Evolutionary conservation across 352 stramenopile genomes (phyloP).

Genomic region (Phytophthora sp.): DNA sequence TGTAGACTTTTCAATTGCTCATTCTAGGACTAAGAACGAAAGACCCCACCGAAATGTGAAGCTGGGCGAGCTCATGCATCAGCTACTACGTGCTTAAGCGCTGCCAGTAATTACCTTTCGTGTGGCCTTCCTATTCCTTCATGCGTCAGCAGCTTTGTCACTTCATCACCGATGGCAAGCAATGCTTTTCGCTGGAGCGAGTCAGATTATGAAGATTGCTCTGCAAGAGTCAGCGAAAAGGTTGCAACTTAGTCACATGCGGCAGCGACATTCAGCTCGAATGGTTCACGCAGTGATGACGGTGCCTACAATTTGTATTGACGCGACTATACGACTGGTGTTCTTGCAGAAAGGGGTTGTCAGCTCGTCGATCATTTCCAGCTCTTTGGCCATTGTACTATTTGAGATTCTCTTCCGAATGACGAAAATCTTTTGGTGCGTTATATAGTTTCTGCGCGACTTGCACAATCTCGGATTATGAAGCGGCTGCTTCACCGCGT

Average conservation of each 20-base stretch:
- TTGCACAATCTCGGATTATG: conserved; percentile 33
- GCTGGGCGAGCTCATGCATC: conserved; percentile 3
- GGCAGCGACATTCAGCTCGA: conserved; percentile 23
- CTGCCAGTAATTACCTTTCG: conserved; percentile 15
- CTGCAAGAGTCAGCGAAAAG: conserved; percentile 38
- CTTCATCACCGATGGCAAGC: conserved; percentile 31
- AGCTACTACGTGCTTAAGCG: conserved; percentile 9
- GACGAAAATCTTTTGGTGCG: conserved; percentile 40
- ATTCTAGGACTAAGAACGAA: not conserved
- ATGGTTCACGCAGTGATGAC: conserved; percentile 36
- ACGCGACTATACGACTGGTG: conserved; percentile 42
- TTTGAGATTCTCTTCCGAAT: conserved; percentile 43
- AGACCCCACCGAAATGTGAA: not conserved
- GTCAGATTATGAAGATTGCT: conserved; percentile 35
- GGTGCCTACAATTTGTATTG: conserved; percentile 36
- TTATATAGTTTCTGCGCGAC: conserved; percentile 20
- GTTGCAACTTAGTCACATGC: conserved; percentile 17
- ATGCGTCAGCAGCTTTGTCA: conserved; percentile 18
- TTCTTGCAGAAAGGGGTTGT: conserved; percentile 33
- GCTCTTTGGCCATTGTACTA: conserved; percentile 32
- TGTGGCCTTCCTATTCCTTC: conserved; percentile 29
- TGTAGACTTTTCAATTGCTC: not conserved
- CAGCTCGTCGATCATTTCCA: conserved; percentile 12
- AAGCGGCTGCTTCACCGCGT: conserved; percentile 37
- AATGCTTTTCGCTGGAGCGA: conserved; percentile 30